A percentile compares a stretch with the other conserved stretches of the same genome.
Evolutionary conservation across 257 asterid genomes (phyloP).

Genomic region (Jacaranda mimosifolia): DNA sequence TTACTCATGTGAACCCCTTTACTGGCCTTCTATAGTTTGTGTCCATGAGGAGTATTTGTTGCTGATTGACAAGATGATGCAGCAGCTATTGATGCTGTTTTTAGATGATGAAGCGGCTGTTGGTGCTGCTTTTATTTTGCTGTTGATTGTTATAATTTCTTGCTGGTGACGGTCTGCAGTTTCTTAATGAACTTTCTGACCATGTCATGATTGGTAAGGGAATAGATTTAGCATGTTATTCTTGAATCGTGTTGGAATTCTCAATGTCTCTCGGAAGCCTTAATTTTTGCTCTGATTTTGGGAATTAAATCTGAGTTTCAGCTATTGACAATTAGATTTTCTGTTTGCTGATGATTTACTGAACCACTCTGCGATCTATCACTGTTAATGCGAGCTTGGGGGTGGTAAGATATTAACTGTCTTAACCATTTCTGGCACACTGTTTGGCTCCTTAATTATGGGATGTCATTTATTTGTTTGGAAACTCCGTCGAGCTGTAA

Average conservation of each 20-base stretch:
- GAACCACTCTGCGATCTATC: slow-evolving; percentile 14
- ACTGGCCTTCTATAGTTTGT: slow-evolving; percentile 80
- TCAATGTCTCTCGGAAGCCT: slow-evolving; percentile 33
- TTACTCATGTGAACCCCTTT: slow-evolving; percentile 57
- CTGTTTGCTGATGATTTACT: slow-evolving; percentile 33
- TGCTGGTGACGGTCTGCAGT: slow-evolving; percentile 52
- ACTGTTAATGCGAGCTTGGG: background rate
- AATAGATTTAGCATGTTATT: slow-evolving; percentile 36
- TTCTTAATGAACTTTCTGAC: slow-evolving; percentile 40
- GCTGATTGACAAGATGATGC: slow-evolving; percentile 65
- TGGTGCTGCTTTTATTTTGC: slow-evolving; percentile 60
- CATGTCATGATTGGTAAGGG: slow-evolving; percentile 59
- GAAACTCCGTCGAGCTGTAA: slow-evolving; percentile 22
- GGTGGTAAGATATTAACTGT: slow-evolving; percentile 32
- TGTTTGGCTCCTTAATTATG: slow-evolving; percentile 14
- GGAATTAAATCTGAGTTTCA: slow-evolving; percentile 38
- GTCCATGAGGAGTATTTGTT: slow-evolving; percentile 62
- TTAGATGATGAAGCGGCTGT: slow-evolving; percentile 60
- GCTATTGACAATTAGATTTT: slow-evolving; percentile 44
- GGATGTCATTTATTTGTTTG: slow-evolving; percentile 7
- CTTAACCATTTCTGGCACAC: background rate
- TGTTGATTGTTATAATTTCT: slow-evolving; percentile 57
- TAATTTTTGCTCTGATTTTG: slow-evolving; percentile 29
- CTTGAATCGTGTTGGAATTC: slow-evolving; percentile 35
- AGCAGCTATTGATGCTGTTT: slow-evolving; percentile 62